Base-by-base conservation (phyloP, 805 yeast genomes). In the Saccharomycopsis vini region DNA sequence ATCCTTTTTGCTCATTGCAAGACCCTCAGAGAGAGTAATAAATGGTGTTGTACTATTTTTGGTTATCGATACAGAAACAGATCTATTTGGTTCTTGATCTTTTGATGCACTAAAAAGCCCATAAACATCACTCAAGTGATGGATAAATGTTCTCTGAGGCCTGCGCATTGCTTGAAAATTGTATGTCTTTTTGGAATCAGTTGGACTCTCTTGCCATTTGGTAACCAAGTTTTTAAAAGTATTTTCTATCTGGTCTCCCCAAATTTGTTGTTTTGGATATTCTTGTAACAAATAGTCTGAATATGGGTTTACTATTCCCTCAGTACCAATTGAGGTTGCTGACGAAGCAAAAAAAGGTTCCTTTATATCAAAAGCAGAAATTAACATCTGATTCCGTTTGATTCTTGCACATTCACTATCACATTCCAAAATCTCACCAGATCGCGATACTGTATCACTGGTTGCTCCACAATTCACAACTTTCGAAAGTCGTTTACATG, bases 31-130 rank as follows among this genome's bases (percentile, higher is more conserved):
- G 53, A 81, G 60, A 1, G 70, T 63, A 35, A 69, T 52, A 9
- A 56, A 52, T 0, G 87, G 85, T 2, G 64, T 45, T 7, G 49
- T 54, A 0, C 66, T 56, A 1, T 44, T 50, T 10, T 52, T 46
- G 5, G 58, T 55, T 36, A 67, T 59, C 40, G 66, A 62, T n/a
- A 87, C 68, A 50, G 73, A 78, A 0, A 87, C 90, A 9, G 81
- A 74, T 48, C 95, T 61, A 42, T 75, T 68, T 0, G 95, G 95
- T 51, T 86, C 95, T 2, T 73, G 75, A 59, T 85, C 95, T 49
- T 84, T 92, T 2, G 89, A 74, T 54, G 83, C 88, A 0, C 81
- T 67, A 52, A 73, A 77, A 10, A 86, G 54, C 10, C 70, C 65
- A 57, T 66, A 86, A 0, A 75, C 61, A 21, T 68, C 73, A 0